Evolutionary conservation across 371 early-diverging fungal species (phyloP).

Genomic region (Vairimorpha ceranae): DNA sequence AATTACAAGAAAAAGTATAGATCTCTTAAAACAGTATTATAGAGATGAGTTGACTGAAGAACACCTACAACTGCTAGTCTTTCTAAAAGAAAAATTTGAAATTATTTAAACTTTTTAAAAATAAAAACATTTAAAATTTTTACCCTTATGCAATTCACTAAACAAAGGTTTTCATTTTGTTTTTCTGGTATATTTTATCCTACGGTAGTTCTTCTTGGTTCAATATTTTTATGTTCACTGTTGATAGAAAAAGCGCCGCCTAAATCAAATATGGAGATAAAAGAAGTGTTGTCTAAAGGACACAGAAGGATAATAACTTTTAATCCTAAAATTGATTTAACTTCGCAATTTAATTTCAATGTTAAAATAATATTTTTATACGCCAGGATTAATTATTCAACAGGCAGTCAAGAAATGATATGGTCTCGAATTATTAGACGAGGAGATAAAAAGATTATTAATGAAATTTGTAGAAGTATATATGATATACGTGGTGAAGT

Average conservation of each 20-base stretch:
- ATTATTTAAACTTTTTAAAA: conserved; percentile 50
- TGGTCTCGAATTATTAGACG: conserved; percentile 50
- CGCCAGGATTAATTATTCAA: conserved; percentile 3
- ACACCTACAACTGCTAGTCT: conserved; percentile 76
- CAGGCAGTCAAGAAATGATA: conserved; percentile 35
- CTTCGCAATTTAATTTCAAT: conserved; percentile 44
- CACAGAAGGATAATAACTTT: conserved; percentile 12
- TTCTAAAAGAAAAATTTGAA: conserved; percentile 65
- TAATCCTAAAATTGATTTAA: conserved; percentile 47
- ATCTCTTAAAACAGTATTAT: conserved; percentile 87
- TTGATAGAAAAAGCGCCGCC: conserved; percentile 3
- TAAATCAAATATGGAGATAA: conserved; percentile 2
- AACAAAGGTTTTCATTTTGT: conserved; percentile 7
- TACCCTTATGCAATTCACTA: conserved; percentile 18
- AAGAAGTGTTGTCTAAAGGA: conserved; percentile 1
- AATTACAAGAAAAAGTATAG: conserved; percentile 84
- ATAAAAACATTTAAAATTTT: conserved; percentile 9
- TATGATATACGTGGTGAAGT: conserved; percentile 13
- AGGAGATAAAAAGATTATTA: conserved; percentile 26
- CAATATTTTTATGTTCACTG: conserved; percentile 25
- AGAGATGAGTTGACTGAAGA: conserved; percentile 82
- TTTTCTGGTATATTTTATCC: conserved; percentile 9
- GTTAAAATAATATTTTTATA: conserved; percentile 56
- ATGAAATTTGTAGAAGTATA: conserved; percentile 13
- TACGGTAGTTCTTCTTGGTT: conserved; percentile 16